A percentile compares a stretch with the other conserved stretches of the same genome.
Conservation (phyloP, 192 early-diverging fungal genomes). For the Geranomyces variabilis region DNA sequence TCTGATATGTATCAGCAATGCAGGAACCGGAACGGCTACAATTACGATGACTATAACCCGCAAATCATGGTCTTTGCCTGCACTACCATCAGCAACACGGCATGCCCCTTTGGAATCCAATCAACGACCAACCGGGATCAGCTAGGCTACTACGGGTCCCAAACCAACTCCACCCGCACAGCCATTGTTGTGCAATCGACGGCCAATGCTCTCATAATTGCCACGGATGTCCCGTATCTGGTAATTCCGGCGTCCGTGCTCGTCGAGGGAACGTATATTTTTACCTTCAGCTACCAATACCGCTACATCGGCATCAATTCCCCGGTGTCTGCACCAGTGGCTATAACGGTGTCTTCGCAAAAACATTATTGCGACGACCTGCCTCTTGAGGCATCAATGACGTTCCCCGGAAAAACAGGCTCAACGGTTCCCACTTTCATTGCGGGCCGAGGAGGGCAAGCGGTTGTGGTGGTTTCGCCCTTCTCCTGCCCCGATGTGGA, state of each 20-base stretch:
- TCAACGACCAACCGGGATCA: too few species aligned
- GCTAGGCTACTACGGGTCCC: background rate
- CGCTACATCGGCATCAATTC: background rate
- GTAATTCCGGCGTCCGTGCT: background rate
- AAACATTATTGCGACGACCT: background rate
- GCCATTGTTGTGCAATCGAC: background rate
- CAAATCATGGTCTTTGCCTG: background rate
- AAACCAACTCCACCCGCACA: background rate
- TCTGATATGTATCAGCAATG: too few species aligned
- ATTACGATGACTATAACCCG: too few species aligned
- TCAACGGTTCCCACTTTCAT: background rate
- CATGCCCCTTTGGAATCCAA: background rate
- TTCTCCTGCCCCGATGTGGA: background rate
- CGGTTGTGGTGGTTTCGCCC: background rate
- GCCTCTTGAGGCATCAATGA: background rate
- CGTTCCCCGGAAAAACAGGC: background rate
- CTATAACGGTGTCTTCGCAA: constrained; percentile 1
- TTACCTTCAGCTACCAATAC: too few species aligned
- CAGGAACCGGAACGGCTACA: too few species aligned
- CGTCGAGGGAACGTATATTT: too few species aligned
- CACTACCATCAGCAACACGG: background rate
- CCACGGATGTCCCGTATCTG: background rate
- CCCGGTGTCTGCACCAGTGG: background rate
- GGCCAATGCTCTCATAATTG: background rate
- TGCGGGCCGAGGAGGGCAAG: background rate